These are phyloP conservation scores for Cystobasidium pallidum DNA, from an alignment of 1,284 basidiomycete genomes.

Conservation along the genomic window DNA sequence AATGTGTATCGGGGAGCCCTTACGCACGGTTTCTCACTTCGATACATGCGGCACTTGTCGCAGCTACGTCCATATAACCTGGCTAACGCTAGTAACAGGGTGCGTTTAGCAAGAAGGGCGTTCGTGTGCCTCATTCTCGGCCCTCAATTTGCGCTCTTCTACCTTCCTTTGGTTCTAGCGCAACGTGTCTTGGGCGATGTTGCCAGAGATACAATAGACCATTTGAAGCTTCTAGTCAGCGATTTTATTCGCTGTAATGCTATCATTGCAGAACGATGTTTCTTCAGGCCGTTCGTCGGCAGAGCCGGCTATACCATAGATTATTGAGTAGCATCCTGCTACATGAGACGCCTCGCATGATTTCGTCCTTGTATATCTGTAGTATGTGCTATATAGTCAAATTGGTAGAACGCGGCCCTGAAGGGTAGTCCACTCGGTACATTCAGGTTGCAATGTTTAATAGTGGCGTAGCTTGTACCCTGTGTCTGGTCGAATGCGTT, in stretches of 20 bases:
- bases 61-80: constrained; percentile 34
- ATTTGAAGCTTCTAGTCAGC: constrained; percentile 7
- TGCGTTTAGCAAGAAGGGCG: not conserved
- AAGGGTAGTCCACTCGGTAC: not conserved
- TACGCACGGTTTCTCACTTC: constrained; percentile 24
- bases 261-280: constrained; percentile 8
- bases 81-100: not conserved
- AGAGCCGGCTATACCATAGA: constrained; percentile 5
- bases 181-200: constrained; percentile 16
- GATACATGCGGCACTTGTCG: constrained; percentile 24
- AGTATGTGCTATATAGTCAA: not conserved
- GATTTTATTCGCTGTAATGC: constrained; percentile 21
- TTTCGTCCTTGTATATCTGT: not conserved
- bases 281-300: constrained; percentile 24
- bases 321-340: not conserved
- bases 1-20: constrained; percentile 28
- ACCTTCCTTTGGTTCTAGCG: constrained; percentile 15
- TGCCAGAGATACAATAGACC: not conserved
- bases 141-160: constrained; percentile 25
- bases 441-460: not conserved
- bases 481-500: no score
- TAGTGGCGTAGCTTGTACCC: no score
- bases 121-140: constrained; percentile 14
- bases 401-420: no score
- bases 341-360: no score